Evolutionary conservation across 1,139 yeast genomes (phyloP).

Genomic region (Yarrowia galli): DNA sequence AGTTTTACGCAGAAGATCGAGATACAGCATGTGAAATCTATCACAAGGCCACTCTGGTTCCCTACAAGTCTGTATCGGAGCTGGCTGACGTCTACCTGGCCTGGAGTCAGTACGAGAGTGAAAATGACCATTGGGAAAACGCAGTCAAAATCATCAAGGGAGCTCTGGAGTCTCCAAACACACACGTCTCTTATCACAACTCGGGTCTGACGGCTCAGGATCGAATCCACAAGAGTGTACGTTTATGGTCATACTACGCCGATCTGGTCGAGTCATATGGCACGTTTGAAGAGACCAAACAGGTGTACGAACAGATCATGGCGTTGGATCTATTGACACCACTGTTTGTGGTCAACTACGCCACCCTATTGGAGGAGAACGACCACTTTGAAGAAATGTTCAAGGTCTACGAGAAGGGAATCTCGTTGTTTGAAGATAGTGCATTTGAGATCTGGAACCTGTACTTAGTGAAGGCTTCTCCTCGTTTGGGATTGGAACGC

Average conservation of each 20-base stretch:
- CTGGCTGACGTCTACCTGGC: slow-evolving; percentile 70
- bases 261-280: slow-evolving; percentile 74
- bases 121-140: slow-evolving; percentile 58
- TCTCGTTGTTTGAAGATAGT: slow-evolving; percentile 64
- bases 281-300: slow-evolving; percentile 54
- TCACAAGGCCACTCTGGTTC: slow-evolving; percentile 74
- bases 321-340: slow-evolving; percentile 75
- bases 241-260: slow-evolving; percentile 76
- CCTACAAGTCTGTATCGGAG: slow-evolving; percentile 68
- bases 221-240: slow-evolving; percentile 64
- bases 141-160: slow-evolving; percentile 63
- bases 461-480: slow-evolving; percentile 64
- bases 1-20: slow-evolving; percentile 64
- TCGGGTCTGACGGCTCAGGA: slow-evolving; percentile 62
- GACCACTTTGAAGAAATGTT: slow-evolving; percentile 61
- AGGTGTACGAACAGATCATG: slow-evolving; percentile 67
- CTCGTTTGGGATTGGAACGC: slow-evolving; percentile 60
- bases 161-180: slow-evolving; percentile 59
- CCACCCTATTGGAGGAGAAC: slow-evolving; percentile 63
- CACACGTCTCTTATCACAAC: slow-evolving; percentile 52
- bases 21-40: slow-evolving; percentile 67
- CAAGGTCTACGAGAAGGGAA: slow-evolving; percentile 71
- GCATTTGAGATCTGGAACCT: slow-evolving; percentile 77
- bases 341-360: slow-evolving; percentile 68
- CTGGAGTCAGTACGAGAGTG: slow-evolving; percentile 74